Percentiles rank a stretch among this genome's conserved stretches.
These are phyloP conservation scores for Microstegium vimineum DNA, from an alignment of 176 grass and related monocot genomes.

Conservation along the genomic window DNA sequence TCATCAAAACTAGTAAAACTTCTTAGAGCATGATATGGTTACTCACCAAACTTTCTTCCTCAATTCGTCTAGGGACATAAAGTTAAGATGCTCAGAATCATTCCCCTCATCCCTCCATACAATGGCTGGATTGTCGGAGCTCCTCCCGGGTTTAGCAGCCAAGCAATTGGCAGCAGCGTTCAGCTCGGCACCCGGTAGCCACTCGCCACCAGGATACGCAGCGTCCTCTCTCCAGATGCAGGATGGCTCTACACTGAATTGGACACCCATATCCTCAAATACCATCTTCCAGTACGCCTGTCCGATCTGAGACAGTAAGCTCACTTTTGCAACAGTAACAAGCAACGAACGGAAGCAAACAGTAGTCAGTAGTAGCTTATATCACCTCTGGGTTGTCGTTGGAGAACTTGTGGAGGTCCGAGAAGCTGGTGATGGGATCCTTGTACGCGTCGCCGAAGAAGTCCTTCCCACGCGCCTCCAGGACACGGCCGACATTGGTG, in stretches of 20 bases:
- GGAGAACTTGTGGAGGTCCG: constrained; percentile 66
- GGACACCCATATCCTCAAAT: constrained; percentile 78
- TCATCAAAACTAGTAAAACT: neutral
- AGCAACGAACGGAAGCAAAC: neutral
- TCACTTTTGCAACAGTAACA: constrained; percentile 8
- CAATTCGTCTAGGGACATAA: constrained; percentile 68
- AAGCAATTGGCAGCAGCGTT: constrained; percentile 79
- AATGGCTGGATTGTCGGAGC: constrained; percentile 39
- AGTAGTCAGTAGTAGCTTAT: neutral
- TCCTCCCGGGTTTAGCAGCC: constrained; percentile 52
- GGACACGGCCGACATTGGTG: constrained; percentile 78
- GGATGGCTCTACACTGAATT: constrained; percentile 56
- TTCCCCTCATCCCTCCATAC: constrained; percentile 86
- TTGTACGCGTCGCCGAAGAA: constrained; percentile 64
- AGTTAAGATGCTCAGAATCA: constrained; percentile 60
- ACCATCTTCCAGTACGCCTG: constrained; percentile 85
- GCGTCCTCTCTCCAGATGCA: constrained; percentile 59
- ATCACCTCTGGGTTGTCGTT: constrained; percentile 73
- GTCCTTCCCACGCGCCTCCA: constrained; percentile 59
- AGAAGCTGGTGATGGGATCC: constrained; percentile 73
- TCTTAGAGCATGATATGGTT: constrained; percentile 9
- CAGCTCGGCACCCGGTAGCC: constrained; percentile 61
- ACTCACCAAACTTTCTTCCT: constrained; percentile 83
- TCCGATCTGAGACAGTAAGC: neutral
- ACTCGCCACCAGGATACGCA: constrained; percentile 64